Percentiles rank a stretch among this genome's conserved stretches.
Conservation (phyloP, 164 flowering plant genomes). For the Macadamia integrifolia region DNA sequence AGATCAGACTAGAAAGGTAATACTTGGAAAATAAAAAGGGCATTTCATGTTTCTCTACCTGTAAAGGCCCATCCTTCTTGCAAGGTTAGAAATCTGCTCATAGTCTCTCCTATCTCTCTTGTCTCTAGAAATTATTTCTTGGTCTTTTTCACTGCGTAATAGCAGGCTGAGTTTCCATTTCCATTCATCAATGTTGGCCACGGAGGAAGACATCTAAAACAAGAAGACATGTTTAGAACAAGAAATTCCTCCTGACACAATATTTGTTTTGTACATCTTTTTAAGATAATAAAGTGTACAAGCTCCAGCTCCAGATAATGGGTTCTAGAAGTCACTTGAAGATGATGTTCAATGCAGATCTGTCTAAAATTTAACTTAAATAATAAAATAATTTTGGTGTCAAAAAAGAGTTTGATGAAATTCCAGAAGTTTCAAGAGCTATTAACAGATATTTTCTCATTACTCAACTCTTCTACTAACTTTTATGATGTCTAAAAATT, state of each 20-base stretch:
- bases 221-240: constrained; percentile 4
- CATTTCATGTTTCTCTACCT: constrained; percentile 34
- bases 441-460: background rate
- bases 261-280: background rate
- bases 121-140: constrained; percentile 83
- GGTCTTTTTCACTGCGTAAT: constrained; percentile 63
- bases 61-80: constrained; percentile 88
- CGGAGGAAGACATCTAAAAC: constrained; percentile 80
- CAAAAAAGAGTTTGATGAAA: background rate
- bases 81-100: constrained; percentile 91
- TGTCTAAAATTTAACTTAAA: background rate
- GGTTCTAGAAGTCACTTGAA: background rate
- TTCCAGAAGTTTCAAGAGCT: background rate
- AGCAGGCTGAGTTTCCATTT: constrained; percentile 95
- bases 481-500: too few species aligned
- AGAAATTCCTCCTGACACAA: background rate
- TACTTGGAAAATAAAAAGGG: background rate
- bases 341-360: background rate
- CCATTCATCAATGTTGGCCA: constrained; percentile 97
- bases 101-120: constrained; percentile 86
- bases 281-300: background rate
- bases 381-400: background rate
- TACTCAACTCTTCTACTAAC: too few species aligned
- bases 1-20: background rate
- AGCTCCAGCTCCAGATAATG: background rate